Conservation (phyloP, 495 filamentous ascomycete species). For the Penicillium robsamsonii region DNA sequence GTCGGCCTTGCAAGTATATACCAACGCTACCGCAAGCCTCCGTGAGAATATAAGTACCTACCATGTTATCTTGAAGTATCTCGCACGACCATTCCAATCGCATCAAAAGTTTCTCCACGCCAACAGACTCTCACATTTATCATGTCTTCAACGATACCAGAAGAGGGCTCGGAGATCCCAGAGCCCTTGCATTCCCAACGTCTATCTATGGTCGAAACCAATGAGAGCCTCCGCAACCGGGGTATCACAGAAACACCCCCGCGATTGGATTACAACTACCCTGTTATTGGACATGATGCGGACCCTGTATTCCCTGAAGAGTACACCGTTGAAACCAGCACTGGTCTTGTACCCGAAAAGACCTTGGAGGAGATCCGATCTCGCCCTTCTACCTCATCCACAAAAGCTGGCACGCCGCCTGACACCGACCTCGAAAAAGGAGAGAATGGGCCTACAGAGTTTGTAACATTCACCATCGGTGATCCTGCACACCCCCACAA, state of each 20-base stretch:
- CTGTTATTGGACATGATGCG: conserved; percentile 20
- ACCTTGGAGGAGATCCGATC: conserved; percentile 29
- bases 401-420: background rate
- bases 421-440: conserved; percentile 27
- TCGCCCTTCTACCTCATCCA: conserved; percentile 12
- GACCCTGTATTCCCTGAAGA: conserved; percentile 34
- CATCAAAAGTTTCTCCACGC: background rate
- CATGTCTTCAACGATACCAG: conserved; percentile 8
- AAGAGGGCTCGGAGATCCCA: background rate
- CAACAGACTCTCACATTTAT: background rate
- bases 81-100: background rate
- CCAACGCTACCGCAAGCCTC: background rate
- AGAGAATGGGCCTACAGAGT: conserved; percentile 18
- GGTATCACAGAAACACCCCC: conserved; percentile 25
- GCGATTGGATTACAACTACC: conserved; percentile 30
- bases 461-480: conserved; percentile 36
- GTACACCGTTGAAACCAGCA: conserved; percentile 32
- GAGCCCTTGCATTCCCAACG: background rate
- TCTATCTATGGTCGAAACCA: conserved; percentile 19
- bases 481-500: conserved; percentile 54
- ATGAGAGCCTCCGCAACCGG: conserved; percentile 18
- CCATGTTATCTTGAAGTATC: background rate
- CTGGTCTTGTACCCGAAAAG: conserved; percentile 30
- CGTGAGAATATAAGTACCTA: background rate
- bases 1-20: background rate